A percentile compares a stretch with the other conserved stretches of the same genome.
Evolutionary conservation across 352 stramenopile species (phyloP).

Genomic region (Globisporangium recalcitrans): DNA sequence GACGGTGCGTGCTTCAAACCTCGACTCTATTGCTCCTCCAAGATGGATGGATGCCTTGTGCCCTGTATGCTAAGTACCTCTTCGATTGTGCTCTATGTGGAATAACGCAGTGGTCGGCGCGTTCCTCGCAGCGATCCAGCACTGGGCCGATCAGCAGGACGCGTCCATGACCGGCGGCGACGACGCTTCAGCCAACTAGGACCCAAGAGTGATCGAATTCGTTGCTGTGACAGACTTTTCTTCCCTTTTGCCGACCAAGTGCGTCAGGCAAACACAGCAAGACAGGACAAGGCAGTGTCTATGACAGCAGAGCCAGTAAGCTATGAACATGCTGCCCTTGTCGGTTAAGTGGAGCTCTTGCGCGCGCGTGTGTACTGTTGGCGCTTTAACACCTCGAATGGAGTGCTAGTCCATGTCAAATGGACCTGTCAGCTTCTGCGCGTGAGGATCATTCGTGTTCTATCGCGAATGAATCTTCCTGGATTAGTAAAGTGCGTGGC

Average conservation of each 20-base stretch:
- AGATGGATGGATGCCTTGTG: too few species aligned
- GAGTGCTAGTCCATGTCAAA: background rate
- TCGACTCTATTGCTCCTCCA: too few species aligned
- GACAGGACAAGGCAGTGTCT: background rate
- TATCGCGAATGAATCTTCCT: conserved; percentile 2
- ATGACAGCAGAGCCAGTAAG: background rate
- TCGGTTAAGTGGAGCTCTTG: background rate
- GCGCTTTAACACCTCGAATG: background rate
- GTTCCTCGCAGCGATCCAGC: conserved; percentile 71
- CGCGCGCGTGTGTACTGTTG: background rate
- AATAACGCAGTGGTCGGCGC: conserved; percentile 53
- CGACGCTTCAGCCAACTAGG: conserved; percentile 4
- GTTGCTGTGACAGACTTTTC: background rate
- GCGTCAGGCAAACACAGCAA: background rate
- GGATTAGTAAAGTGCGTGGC: background rate
- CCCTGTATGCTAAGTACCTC: background rate
- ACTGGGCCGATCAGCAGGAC: conserved; percentile 65
- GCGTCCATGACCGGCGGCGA: conserved; percentile 26
- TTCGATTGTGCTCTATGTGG: too few species aligned
- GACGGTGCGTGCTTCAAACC: conserved; percentile 54
- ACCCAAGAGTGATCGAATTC: background rate
- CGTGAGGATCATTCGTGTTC: background rate
- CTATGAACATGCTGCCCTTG: background rate
- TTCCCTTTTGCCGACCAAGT: background rate
- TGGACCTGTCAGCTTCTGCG: background rate